Base-by-base conservation (phyloP, 2,329 filamentous ascomycete genomes). In the Fusarium sp. region DNA sequence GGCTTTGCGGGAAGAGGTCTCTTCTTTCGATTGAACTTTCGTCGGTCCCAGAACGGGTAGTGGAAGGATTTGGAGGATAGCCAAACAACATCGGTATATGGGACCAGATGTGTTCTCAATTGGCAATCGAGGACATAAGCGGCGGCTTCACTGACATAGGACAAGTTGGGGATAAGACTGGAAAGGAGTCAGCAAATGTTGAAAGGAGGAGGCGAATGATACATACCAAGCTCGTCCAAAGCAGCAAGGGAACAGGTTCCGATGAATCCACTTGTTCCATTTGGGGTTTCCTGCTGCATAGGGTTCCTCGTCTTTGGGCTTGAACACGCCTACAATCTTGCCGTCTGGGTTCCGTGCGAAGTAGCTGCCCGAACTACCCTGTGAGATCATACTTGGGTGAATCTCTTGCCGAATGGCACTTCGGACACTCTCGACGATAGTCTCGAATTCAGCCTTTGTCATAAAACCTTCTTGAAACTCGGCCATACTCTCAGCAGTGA, bases 191-290 rank as follows among this genome's bases (percentile, higher is more conserved):
- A 79, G 75, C 30, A 37, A 32, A 6, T 11, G 41, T 6, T 25
- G 25, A 52, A n/a, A 35, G 6, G 14, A 32, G 6, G 37, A 37
- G 7, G 35, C n/a, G 20, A 34, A 30, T 30, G 23, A 6, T 37
- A 81, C 87, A 63, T 82, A 91, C 89, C 95, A 98, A 54, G 96
- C 95, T 79, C 97, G 89, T 20, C 97, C 97, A 79, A 99, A 99
- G 83, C 94, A 98, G 85, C 97, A 99, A 10, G 97, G 97, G 78
- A 99, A 98, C 74, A 99, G 82, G 82, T 99, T 99, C 74, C 97
- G 90, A 83, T 99, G 97, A 85, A 99, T 95, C 97, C 97, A 99
- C 84, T 99, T 99, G 78, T 97, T 98, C 96, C 96, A 98, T 83
- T 99, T 99, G 7, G 97, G 97, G 81, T 99, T 99, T 77, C 95